A percentile compares a stretch with the other conserved stretches of the same genome.
These are phyloP conservation scores for Microstegium vimineum DNA, from an alignment of 176 grass and related monocot species.

Conservation along the genomic window DNA sequence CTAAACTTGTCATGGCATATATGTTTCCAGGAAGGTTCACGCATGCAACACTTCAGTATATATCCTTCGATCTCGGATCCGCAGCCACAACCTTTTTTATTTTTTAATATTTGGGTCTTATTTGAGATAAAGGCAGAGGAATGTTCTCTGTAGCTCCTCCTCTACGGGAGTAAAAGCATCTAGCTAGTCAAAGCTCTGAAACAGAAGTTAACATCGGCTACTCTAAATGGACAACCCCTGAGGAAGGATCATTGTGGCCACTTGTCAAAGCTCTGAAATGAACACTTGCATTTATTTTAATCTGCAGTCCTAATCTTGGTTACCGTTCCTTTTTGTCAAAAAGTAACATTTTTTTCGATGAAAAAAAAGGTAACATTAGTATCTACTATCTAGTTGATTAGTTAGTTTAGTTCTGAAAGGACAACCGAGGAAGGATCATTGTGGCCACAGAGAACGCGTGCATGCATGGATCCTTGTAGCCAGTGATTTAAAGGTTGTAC, in stretches of 20 bases:
- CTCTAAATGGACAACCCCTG: too few relatives aligned
- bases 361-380: too few relatives aligned
- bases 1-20: neutral
- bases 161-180: neutral
- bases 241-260: too few relatives aligned
- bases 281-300: neutral
- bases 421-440: neutral
- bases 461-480: neutral
- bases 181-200: neutral
- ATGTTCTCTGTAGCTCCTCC: neutral
- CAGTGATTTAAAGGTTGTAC: neutral
- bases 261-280: too few relatives aligned
- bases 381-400: neutral
- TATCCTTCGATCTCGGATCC: neutral
- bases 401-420: neutral
- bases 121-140: neutral
- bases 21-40: conserved; percentile 9
- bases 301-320: neutral
- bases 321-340: neutral
- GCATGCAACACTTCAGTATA: neutral
- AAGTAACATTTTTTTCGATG: too few relatives aligned
- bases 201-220: conserved; percentile 1
- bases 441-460: neutral
- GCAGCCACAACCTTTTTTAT: neutral
- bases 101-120: neutral